Conservation (phyloP, 164 flowering plant genomes). For the Tinospora cordifolia region DNA sequence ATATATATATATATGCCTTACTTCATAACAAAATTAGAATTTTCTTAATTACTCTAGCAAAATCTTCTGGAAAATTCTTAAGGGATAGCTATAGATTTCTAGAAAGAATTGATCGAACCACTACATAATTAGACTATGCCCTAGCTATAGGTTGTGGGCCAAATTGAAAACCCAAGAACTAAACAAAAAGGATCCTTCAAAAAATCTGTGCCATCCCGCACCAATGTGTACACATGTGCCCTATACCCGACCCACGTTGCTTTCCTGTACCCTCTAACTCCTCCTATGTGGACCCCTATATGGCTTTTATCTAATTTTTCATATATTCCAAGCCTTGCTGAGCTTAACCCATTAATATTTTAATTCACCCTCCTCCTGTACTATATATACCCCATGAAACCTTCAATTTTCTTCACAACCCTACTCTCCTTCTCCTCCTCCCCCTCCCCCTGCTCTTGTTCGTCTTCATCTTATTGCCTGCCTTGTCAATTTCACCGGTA, state of each 20-base stretch:
- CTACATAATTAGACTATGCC: background rate
- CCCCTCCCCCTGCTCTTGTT: background rate
- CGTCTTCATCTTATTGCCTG: background rate
- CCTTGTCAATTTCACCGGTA: background rate
- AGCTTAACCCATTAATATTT: background rate
- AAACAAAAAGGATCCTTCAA: background rate
- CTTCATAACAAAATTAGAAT: no score
- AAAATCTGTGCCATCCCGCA: no score
- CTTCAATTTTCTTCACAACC: no score
- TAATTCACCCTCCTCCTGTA: background rate
- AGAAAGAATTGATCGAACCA: background rate
- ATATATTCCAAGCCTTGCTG: no score
- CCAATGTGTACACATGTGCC: background rate
- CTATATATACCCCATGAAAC: no score
- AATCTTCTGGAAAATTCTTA: background rate
- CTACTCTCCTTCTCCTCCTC: background rate
- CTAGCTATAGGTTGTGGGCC: background rate
- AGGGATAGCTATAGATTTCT: background rate
- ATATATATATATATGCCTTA: no score
- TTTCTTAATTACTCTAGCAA: background rate
- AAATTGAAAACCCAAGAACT: background rate
- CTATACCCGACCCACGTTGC: background rate
- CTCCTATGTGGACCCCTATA: background rate
- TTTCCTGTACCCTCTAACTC: background rate
- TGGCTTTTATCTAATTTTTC: background rate